Evolutionary conservation across 176 grass and related monocot species (phyloP).

Genomic region (Carex cristatella): DNA sequence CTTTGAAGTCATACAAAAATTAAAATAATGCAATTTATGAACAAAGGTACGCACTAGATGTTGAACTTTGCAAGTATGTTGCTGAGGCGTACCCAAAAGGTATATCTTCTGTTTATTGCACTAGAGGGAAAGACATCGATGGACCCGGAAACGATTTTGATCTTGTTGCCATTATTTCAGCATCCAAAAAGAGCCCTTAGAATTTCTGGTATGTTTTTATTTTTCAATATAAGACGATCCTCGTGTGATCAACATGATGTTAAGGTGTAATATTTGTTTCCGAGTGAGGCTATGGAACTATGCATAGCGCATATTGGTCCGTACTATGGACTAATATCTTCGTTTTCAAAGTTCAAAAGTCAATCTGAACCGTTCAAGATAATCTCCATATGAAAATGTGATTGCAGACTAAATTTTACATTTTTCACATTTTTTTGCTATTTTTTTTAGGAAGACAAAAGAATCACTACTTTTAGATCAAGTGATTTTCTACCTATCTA

Average conservation of each 20-base stretch:
- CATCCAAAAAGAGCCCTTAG: slow-evolving; percentile 67
- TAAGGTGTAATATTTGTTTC: not conserved
- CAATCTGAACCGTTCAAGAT: no score
- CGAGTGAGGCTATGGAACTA: no score
- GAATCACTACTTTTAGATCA: no score
- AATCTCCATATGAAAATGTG: no score
- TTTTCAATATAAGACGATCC: not conserved
- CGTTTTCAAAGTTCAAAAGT: no score
- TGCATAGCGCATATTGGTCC: no score
- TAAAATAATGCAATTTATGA: slow-evolving; percentile 25
- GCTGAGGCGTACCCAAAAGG: slow-evolving; percentile 88
- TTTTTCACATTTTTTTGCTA: no score
- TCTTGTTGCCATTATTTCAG: slow-evolving; percentile 70
- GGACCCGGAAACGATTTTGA: slow-evolving; percentile 83
- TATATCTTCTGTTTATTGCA: slow-evolving; percentile 74
- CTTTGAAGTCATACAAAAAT: not conserved
- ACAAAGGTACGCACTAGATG: slow-evolving; percentile 57
- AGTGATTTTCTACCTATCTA: no score
- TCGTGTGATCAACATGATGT: not conserved
- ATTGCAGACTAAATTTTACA: no score
- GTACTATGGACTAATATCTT: no score
- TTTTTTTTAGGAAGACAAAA: no score
- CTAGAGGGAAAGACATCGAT: slow-evolving; percentile 66
- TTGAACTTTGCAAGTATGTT: slow-evolving; percentile 85
- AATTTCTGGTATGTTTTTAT: slow-evolving; percentile 75